Evolutionary conservation across 371 early-diverging fungal genomes (phyloP).

Genomic region (Chytridiales sp.): DNA sequence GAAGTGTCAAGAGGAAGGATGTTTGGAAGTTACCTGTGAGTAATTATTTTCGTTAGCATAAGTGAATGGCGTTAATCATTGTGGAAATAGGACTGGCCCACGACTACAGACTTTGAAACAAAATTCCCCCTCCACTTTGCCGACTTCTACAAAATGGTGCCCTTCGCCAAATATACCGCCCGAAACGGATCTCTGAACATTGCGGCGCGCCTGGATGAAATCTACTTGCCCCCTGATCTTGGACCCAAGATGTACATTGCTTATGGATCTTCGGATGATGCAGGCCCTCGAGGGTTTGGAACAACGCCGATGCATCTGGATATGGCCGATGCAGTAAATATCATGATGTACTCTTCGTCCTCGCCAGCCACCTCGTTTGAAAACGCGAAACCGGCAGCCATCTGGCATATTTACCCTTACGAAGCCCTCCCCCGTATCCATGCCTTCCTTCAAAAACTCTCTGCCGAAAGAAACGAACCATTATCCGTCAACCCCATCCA

Average conservation of each 20-base stretch:
- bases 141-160: slow-evolving; percentile 58
- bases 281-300: slow-evolving; percentile 44
- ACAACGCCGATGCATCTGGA: slow-evolving; percentile 72
- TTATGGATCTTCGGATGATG: slow-evolving; percentile 49
- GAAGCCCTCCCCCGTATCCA: slow-evolving; percentile 47
- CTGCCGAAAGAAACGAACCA: background rate
- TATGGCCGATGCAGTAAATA: slow-evolving; percentile 73
- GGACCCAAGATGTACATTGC: slow-evolving; percentile 78
- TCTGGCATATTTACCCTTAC: slow-evolving; percentile 69
- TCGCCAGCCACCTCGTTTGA: slow-evolving; percentile 1
- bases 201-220: slow-evolving; percentile 54
- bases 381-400: slow-evolving; percentile 43
- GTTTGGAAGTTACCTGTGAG: slow-evolving; percentile 43
- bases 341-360: slow-evolving; percentile 57
- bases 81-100: slow-evolving; percentile 65
- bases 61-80: background rate
- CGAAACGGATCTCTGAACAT: slow-evolving; percentile 62
- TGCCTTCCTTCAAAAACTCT: slow-evolving; percentile 41
- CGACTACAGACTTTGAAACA: slow-evolving; percentile 50
- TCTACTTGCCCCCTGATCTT: slow-evolving; percentile 60
- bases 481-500: slow-evolving; percentile 58
- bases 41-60: slow-evolving; percentile 5
- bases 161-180: slow-evolving; percentile 60
- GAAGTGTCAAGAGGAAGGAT: slow-evolving; percentile 19
- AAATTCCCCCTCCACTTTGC: slow-evolving; percentile 53